Evolutionary conservation across 495 filamentous ascomycete species (phyloP).

Genomic region (Hyaloscypha hepaticicola): DNA sequence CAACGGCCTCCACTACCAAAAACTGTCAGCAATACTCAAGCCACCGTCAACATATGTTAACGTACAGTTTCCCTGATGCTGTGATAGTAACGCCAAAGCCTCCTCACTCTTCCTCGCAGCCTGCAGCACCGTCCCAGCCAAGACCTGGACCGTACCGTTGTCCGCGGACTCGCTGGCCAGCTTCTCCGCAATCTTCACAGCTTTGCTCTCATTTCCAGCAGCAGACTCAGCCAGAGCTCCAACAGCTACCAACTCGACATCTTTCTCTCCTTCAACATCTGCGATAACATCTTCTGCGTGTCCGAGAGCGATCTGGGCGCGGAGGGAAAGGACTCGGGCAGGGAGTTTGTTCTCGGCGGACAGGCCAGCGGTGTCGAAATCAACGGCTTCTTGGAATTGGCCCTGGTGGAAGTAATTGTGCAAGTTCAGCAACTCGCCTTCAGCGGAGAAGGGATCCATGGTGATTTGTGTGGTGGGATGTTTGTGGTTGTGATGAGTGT

Average conservation of each 20-base stretch:
- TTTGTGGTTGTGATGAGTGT: slow-evolving; percentile 20
- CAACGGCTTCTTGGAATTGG: slow-evolving; percentile 78
- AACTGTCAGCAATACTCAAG: slow-evolving; percentile 13
- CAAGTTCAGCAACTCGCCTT: slow-evolving; percentile 94
- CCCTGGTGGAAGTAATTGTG: slow-evolving; percentile 94
- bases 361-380: slow-evolving; percentile 74
- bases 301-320: slow-evolving; percentile 78
- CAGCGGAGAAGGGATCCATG: slow-evolving; percentile 94
- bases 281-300: slow-evolving; percentile 69
- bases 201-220: slow-evolving; percentile 57
- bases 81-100: slow-evolving; percentile 71
- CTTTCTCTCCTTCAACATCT: slow-evolving; percentile 61
- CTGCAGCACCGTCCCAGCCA: slow-evolving; percentile 76
- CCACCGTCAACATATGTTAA: slow-evolving; percentile 23
- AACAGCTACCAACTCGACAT: slow-evolving; percentile 76
- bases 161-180: slow-evolving; percentile 64
- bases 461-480: slow-evolving; percentile 2
- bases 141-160: slow-evolving; percentile 77
- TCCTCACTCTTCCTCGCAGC: slow-evolving; percentile 76
- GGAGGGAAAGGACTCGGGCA: slow-evolving; percentile 76
- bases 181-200: slow-evolving; percentile 60
- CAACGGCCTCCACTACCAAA: slow-evolving; percentile 55
- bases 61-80: slow-evolving; percentile 88
- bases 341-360: slow-evolving; percentile 73
- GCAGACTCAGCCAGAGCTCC: slow-evolving; percentile 71